Evolutionary conservation across 495 filamentous ascomycete species (phyloP).

Genomic region (Lepraria neglecta): DNA sequence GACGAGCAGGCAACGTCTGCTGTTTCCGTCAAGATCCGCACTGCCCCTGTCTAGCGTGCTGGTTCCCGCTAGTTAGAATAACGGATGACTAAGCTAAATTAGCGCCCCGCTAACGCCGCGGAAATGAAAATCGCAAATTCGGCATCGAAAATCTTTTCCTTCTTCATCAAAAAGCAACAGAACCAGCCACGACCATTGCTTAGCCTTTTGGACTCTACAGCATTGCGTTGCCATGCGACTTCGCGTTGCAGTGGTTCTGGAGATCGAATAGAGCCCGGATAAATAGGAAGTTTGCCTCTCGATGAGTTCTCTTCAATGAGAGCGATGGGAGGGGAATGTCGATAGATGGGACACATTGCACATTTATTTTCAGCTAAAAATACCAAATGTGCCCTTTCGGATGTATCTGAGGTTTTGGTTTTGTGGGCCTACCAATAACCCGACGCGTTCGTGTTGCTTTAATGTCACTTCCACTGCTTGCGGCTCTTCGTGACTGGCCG

Average conservation of each 20-base stretch:
- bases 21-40: too few species aligned
- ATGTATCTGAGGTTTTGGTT: not conserved
- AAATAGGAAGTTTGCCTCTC: slow-evolving; percentile 56
- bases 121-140: slow-evolving; percentile 23
- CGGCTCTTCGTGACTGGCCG: not conserved
- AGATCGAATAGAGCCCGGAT: slow-evolving; percentile 51
- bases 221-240: slow-evolving; percentile 57
- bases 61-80: too few species aligned
- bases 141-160: slow-evolving; percentile 33
- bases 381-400: not conserved
- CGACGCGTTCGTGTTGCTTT: slow-evolving; percentile 4
- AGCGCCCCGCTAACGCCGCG: not conserved
- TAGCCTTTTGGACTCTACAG: slow-evolving; percentile 44
- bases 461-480: slow-evolving; percentile 3
- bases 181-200: slow-evolving; percentile 61
- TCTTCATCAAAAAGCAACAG: slow-evolving; percentile 53
- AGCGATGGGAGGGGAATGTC: slow-evolving; percentile 60
- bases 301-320: slow-evolving; percentile 59
- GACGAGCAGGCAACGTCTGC: too few species aligned
- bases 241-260: slow-evolving; percentile 48
- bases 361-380: not conserved
- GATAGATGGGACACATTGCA: slow-evolving; percentile 57
- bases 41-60: too few species aligned
- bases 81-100: not conserved
- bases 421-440: not conserved